Evolutionary conservation across 2,329 filamentous ascomycete species (phyloP), one percentile per base, ranked within the genome.

Genomic region (Plenodomus lindquistii): DNA sequence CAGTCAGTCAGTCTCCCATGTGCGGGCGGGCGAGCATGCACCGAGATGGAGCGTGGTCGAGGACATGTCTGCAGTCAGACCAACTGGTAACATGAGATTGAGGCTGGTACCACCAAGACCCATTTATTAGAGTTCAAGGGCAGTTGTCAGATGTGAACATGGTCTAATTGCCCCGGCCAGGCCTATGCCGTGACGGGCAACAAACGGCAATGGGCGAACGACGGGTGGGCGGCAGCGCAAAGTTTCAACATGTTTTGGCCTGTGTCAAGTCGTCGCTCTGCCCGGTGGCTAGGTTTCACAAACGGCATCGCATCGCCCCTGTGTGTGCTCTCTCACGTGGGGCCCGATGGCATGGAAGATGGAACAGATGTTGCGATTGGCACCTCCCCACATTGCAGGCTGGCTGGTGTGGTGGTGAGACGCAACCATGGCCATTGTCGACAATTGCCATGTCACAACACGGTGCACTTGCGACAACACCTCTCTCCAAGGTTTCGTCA

Each of bases 401-500:
- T 24, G 6, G 11, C 22, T 24, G 22, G 22, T 5, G 5, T 5
- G 11, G 11, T 5, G 22, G 11, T 24, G 22, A 24, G 22, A 24
- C 11, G 22, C 22, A 24, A 24, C 22, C 22, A 11, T 24, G 22
- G 22, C 22, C 5, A 11, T 5, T 11, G 22, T 5, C 27, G 27
- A 4, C 27, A 8, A 15, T 11, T 31, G 27, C 27, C 15, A 8
- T 11, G 6, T 31, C 4, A 24, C 22, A 24, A 24, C 22, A 10
- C 22, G 11, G 27, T 31, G 27, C 15, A 15, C 11, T 39, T 51
- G 52, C 52, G 50, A 55, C 41, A 49, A 59, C 41, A 37, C 24
- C n/a, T 43, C 45, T 29, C 35, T 50, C 46, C 31, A 53, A 39
- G 16, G 39, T 54, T 54, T 54, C 48, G 53, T 56, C 54, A 56